Conservation (phyloP, 2,329 filamentous ascomycete species). For the Didymellaceae sp. region DNA sequence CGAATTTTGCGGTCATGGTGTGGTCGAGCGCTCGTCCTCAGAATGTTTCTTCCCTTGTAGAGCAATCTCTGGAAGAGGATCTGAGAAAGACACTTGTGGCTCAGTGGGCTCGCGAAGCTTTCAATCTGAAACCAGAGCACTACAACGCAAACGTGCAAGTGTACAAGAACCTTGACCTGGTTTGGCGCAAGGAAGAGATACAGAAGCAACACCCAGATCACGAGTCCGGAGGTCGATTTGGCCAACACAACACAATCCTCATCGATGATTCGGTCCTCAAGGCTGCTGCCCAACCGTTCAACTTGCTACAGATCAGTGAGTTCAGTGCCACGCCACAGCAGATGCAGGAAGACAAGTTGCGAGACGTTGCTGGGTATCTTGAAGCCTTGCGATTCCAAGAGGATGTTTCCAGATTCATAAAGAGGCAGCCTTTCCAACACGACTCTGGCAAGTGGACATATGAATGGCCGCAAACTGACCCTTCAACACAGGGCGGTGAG, state of each 20-base stretch:
- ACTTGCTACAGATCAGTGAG: conserved; percentile 81
- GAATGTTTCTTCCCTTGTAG: conserved; percentile 75
- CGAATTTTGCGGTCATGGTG: conserved; percentile 79
- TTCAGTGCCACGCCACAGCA: conserved; percentile 62
- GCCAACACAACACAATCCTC: conserved; percentile 85
- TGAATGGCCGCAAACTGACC: conserved; percentile 30
- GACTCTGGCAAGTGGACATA: conserved; percentile 34
- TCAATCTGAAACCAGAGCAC: conserved; percentile 69
- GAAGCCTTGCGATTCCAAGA: conserved; percentile 58
- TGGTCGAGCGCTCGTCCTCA: conserved; percentile 84
- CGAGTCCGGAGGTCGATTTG: conserved; percentile 62
- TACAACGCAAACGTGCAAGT: conserved; percentile 78
- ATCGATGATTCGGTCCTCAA: conserved; percentile 87
- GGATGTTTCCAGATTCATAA: conserved; percentile 70
- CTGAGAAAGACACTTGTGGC: conserved; percentile 67
- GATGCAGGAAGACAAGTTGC: conserved; percentile 53
- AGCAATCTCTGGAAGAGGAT: conserved; percentile 64
- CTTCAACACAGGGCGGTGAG: conserved; percentile 1
- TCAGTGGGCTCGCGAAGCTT: conserved; percentile 78
- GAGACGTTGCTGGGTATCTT: conserved; percentile 60
- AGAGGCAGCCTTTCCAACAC: conserved; percentile 41
- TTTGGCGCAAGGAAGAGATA: conserved; percentile 67
- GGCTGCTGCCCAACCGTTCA: conserved; percentile 80
- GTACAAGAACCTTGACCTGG: conserved; percentile 79
- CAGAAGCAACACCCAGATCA: conserved; percentile 52